Evolutionary conservation across 2,329 filamentous ascomycete species (phyloP).

Genomic region (Colletotrichum coccodes): DNA sequence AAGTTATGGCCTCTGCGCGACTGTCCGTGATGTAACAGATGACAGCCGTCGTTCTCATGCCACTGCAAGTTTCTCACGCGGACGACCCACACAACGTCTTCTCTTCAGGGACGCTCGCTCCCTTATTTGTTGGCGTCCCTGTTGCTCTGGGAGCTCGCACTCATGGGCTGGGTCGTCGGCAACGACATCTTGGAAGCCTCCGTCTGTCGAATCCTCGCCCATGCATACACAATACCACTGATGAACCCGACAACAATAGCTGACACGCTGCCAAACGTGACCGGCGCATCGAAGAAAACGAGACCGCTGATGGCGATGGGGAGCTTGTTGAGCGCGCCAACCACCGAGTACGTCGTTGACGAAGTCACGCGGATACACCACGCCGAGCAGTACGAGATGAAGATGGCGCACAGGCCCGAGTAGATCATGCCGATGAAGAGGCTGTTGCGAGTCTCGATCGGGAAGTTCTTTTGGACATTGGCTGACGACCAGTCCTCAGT

Average conservation of each 20-base stretch:
- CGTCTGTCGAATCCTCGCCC: constrained; percentile 86
- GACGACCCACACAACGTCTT: neutral
- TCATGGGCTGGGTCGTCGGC: constrained; percentile 79
- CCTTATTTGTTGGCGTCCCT: constrained; percentile 76
- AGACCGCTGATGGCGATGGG: constrained; percentile 93
- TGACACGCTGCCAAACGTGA: constrained; percentile 90
- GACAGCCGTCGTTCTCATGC: neutral
- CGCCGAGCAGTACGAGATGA: constrained; percentile 99
- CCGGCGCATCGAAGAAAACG: constrained; percentile 93
- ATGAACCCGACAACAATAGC: constrained; percentile 93
- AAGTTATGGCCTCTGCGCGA: neutral
- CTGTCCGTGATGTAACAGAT: neutral
- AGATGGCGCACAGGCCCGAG: constrained; percentile 91
- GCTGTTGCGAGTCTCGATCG: constrained; percentile 78
- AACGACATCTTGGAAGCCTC: constrained; percentile 72
- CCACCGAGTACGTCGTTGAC: constrained; percentile 98
- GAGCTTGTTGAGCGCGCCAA: constrained; percentile 97
- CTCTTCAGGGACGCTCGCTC: neutral
- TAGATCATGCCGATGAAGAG: constrained; percentile 92
- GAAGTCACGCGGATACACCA: constrained; percentile 99
- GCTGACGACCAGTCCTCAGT: constrained; percentile 91
- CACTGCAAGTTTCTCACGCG: neutral
- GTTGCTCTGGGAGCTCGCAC: constrained; percentile 91
- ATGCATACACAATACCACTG: constrained; percentile 89
- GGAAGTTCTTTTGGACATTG: constrained; percentile 91